A percentile compares a stretch with the other conserved stretches of the same genome.
phyloP scores from a whole-genome alignment of 78 protist species.

The Tieghemostelium lacteum region DNA sequence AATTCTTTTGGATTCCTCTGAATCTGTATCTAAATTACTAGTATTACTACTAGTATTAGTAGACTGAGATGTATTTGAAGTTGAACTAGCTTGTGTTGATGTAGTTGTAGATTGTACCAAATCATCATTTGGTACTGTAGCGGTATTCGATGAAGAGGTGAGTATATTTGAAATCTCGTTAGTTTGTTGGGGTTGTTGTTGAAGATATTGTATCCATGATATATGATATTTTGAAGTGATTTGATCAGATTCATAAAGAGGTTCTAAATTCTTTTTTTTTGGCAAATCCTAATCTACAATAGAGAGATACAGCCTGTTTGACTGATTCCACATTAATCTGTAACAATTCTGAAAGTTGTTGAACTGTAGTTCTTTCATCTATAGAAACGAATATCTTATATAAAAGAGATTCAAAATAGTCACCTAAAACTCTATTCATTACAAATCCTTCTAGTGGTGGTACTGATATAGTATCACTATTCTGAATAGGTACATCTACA shows the following conservation, averaged over 20 bases:
- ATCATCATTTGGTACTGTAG: conserved; percentile 5
- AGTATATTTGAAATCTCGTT: too few species aligned
- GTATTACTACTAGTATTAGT: neutral
- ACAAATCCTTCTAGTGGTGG: conserved; percentile 95
- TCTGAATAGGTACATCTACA: conserved; percentile 63
- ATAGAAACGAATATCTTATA: conserved; percentile 94
- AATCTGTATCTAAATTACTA: neutral
- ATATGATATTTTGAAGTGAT: conserved; percentile 39
- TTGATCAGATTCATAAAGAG: conserved; percentile 12
- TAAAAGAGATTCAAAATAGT: conserved; percentile 90
- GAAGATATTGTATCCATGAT: conserved; percentile 50
- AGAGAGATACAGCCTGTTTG: conserved; percentile 90
- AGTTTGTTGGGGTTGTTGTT: neutral
- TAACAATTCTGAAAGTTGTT: conserved; percentile 84
- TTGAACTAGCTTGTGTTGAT: neutral
- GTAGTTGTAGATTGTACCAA: neutral
- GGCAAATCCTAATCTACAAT: conserved; percentile 94
- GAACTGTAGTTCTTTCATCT: conserved; percentile 93
- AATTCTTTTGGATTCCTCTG: conserved; percentile 31
- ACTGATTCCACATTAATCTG: conserved; percentile 70
- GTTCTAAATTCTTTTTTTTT: conserved; percentile 84
- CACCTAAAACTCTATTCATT: conserved; percentile 94
- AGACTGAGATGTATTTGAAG: neutral
- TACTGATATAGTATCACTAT: conserved; percentile 73
- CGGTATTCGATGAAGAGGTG: neutral